A percentile compares a stretch with the other conserved stretches of the same genome.
Evolutionary conservation across 179 eudicot species (phyloP).

Genomic region (Heliamphora pulchella): DNA sequence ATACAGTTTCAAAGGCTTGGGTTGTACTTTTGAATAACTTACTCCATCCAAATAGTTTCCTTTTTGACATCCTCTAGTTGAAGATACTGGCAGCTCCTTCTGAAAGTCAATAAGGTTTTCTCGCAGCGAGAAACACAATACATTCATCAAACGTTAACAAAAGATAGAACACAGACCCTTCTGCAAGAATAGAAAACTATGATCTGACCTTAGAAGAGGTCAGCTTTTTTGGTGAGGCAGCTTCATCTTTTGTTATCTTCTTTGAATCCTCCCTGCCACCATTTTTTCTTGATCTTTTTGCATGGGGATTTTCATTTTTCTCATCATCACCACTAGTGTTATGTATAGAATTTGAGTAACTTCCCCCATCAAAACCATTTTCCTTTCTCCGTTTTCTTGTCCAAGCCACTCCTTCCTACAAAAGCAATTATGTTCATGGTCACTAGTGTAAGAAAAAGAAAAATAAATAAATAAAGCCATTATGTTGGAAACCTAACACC

Average conservation of each 20-base stretch:
- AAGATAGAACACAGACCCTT: background rate
- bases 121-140: background rate
- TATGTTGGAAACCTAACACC: background rate
- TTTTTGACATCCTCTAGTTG: slow-evolving; percentile 11
- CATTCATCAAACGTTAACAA: background rate
- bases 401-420: slow-evolving; percentile 11
- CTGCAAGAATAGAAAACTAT: slow-evolving; percentile 6
- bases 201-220: slow-evolving; percentile 6
- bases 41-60: background rate
- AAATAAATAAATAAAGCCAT: background rate
- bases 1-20: background rate
- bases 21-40: slow-evolving; percentile 7
- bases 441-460: background rate
- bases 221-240: slow-evolving; percentile 1
- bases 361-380: slow-evolving; percentile 9
- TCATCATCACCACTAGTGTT: background rate
- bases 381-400: slow-evolving; percentile 6
- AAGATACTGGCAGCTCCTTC: slow-evolving; percentile 13
- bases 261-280: background rate
- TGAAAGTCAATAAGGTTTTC: slow-evolving; percentile 9
- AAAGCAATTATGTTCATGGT: background rate
- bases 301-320: background rate
- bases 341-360: background rate
- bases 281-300: background rate
- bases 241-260: background rate